Evolutionary conservation across 306 rosid genomes (phyloP), one percentile per base, ranked within the genome.

Genomic region (Castanopsis chinensis): DNA sequence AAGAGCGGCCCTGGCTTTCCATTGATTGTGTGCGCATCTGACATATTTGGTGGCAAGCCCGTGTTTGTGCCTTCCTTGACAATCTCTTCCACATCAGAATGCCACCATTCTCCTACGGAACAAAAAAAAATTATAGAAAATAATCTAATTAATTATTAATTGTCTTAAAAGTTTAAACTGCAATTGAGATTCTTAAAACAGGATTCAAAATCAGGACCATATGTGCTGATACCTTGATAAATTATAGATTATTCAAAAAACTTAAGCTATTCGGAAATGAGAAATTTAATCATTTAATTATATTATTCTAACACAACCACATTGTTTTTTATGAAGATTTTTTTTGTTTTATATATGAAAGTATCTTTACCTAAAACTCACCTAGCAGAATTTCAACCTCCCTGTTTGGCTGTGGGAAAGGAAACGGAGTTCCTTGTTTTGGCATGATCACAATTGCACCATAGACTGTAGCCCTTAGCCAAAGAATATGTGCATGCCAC

Each of bases 1-100:
- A 93, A 93, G 73, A 93, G 89, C 19, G 98, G 93, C 79, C 98
- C 98, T 15, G 98, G 94, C 84, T 93, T 93, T 7, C 98, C 97
- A n/a, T 91, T 93, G 77, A 93, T 93, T 5, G 97, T 90, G 87
- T 93, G 98, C 4, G 93, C 98, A 85, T 93, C 98, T 1, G 97
- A 93, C 87, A 91, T 87, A 64, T 93, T 91, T 60, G 97, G 98
- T 11, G 94, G 93, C 80, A 93, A 78, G 2, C 97, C 98, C 92
- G 88, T 86, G 64, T 25, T 25, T 63, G 76, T 86, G 58, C 97
- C 98, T 88, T 88, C 90, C 57, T 86, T 88, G 68, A 83, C 98
- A 78, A 93, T 19, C 60, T 74, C 79, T 85, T 91, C 98, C 25
- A 93, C 94, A 43, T 93, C 98, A 20, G 77, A 78, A 81, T 91